phyloP scores from a whole-genome alignment of 2,329 filamentous ascomycete genomes.

The Ophidiomyces ophidiicola region DNA sequence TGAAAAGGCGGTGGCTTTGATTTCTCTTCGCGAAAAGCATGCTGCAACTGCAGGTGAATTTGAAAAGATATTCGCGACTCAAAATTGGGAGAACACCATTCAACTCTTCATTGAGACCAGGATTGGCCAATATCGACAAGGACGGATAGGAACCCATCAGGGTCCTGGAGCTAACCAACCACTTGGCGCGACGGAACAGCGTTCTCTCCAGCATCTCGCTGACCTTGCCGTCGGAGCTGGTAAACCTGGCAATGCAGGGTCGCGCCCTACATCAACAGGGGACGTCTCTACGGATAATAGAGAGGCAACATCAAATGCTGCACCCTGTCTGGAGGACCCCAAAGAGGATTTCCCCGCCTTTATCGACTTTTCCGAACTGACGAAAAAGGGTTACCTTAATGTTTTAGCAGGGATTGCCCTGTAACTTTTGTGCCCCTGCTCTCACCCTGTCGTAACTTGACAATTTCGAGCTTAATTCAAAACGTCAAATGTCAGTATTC shows the following conservation, averaged over 20 bases:
- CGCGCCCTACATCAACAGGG: conserved; percentile 10
- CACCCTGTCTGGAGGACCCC: conserved; percentile 8
- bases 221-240: conserved; percentile 35
- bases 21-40: conserved; percentile 34
- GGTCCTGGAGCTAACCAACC: conserved; percentile 21
- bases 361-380: conserved; percentile 32
- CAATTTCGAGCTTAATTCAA: too few species aligned
- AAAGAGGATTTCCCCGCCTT: conserved; percentile 21
- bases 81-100: conserved; percentile 32
- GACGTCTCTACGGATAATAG: conserved; percentile 11
- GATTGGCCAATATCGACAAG: conserved; percentile 22
- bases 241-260: conserved; percentile 17
- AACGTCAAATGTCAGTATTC: not conserved
- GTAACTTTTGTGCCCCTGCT: not conserved
- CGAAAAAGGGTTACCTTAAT: conserved; percentile 33
- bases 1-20: conserved; percentile 40
- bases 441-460: too few species aligned
- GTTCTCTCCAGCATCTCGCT: conserved; percentile 34
- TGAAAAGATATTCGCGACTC: conserved; percentile 29
- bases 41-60: conserved; percentile 24
- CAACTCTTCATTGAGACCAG: conserved; percentile 31
- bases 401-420: conserved; percentile 22
- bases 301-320: conserved; percentile 3
- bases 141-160: conserved; percentile 22
- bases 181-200: conserved; percentile 33